phyloP scores from a whole-genome alignment of 306 rosid genomes.

The Cyclanthera cordifolia region DNA sequence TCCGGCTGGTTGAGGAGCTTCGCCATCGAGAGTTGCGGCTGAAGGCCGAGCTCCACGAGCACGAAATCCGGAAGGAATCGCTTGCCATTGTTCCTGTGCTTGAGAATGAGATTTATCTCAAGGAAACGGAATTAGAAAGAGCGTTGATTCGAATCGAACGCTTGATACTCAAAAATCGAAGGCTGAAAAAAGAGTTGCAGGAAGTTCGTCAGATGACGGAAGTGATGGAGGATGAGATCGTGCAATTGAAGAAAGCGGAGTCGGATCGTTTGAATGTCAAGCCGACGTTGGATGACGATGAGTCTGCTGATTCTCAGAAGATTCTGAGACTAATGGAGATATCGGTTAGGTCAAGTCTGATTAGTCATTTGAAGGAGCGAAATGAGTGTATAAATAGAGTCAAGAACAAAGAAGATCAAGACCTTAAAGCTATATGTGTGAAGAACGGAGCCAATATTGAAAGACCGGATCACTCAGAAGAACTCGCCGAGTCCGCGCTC shows the following conservation, averaged over 20 bases:
- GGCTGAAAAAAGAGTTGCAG: constrained; percentile 10
- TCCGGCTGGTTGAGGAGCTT: constrained; percentile 64
- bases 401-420: constrained; percentile 22
- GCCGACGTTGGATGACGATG: constrained; percentile 16
- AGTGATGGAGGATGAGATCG: constrained; percentile 31
- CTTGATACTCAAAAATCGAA: too few species aligned
- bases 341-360: constrained; percentile 32
- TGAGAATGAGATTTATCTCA: constrained; percentile 44
- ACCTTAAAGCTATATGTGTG: constrained; percentile 25
- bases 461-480: constrained; percentile 55
- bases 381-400: constrained; percentile 16
- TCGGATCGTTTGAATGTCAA: constrained; percentile 20
- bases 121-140: constrained; percentile 36
- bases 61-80: constrained; percentile 59
- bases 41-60: constrained; percentile 69
- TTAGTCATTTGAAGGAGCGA: constrained; percentile 41
- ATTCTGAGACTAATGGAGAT: constrained; percentile 41
- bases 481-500: constrained; percentile 42
- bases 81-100: constrained; percentile 60
- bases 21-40: constrained; percentile 73
- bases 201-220: constrained; percentile 24
- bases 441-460: constrained; percentile 36
- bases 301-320: constrained; percentile 47
- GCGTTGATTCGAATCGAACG: constrained; percentile 16
- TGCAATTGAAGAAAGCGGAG: constrained; percentile 40